These are phyloP conservation scores for Geopyxis carbonaria DNA, from an alignment of 495 filamentous ascomycete genomes.

Conservation along the genomic window DNA sequence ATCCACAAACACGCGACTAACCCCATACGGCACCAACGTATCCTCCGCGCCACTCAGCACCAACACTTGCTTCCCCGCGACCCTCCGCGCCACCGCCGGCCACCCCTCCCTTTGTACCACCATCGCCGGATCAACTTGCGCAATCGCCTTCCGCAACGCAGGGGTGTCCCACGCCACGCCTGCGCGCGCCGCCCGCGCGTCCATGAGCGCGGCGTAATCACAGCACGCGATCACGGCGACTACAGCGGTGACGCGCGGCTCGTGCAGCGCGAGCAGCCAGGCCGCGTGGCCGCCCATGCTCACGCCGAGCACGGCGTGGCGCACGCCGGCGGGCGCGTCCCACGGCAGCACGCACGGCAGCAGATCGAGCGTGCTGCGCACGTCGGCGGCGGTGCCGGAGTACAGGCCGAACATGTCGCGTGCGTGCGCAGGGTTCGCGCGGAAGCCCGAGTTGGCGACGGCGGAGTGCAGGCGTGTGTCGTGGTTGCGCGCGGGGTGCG, in stretches of 20 bases:
- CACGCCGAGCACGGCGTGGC: constrained; percentile 61
- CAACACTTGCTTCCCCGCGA: constrained; percentile 61
- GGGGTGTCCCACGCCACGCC: constrained; percentile 16
- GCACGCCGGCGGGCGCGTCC: constrained; percentile 35
- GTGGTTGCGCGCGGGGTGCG: constrained; percentile 86
- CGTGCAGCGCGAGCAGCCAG: constrained; percentile 65
- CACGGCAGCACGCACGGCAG: constrained; percentile 52
- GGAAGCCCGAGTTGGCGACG: constrained; percentile 56
- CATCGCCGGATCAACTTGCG: constrained; percentile 27
- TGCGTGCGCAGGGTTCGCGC: constrained; percentile 68
- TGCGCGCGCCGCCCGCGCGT: constrained; percentile 9
- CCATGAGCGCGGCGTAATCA: constrained; percentile 38
- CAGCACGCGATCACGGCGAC: constrained; percentile 77
- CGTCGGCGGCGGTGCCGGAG: constrained; percentile 56
- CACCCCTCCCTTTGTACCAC: constrained; percentile 26
- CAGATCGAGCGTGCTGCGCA: constrained; percentile 50
- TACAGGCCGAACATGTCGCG: constrained; percentile 64
- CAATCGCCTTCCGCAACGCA: constrained; percentile 21
- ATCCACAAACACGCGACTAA: constrained; percentile 47
- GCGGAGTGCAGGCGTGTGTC: constrained; percentile 47
- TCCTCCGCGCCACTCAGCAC: constrained; percentile 61
- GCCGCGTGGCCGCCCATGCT: constrained; percentile 78
- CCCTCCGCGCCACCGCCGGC: constrained; percentile 27
- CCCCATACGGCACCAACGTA: constrained; percentile 67
- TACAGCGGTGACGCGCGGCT: constrained; percentile 56